phyloP scores from a whole-genome alignment of 495 filamentous ascomycete species.

The Penicillium longicatenatum region DNA sequence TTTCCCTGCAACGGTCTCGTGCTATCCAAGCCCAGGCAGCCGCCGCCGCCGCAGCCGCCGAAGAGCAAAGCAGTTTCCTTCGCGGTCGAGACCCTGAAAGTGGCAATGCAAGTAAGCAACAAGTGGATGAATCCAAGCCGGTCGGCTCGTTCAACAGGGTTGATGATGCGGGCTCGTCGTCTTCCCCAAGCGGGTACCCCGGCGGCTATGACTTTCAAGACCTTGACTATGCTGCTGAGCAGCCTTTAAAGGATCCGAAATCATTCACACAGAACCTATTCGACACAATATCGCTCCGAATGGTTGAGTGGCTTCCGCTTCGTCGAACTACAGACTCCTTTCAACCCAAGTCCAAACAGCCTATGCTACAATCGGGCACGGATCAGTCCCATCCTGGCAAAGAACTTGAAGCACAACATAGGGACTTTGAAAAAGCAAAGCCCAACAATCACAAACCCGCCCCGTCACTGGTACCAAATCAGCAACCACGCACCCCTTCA shows the following conservation, averaged over 20 bases:
- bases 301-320: conserved; percentile 78
- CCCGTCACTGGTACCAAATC: neutral
- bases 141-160: conserved; percentile 1
- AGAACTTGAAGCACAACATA: conserved; percentile 8
- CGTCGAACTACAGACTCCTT: conserved; percentile 33
- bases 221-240: conserved; percentile 38
- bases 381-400: conserved; percentile 19
- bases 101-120: neutral
- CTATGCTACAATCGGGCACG: neutral
- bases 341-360: conserved; percentile 14
- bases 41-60: conserved; percentile 3
- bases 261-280: conserved; percentile 85
- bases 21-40: conserved; percentile 22
- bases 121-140: neutral
- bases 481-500: conserved; percentile 36
- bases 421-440: conserved; percentile 13
- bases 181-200: neutral
- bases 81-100: neutral
- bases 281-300: conserved; percentile 72
- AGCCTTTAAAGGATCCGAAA: conserved; percentile 71
- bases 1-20: conserved; percentile 34
- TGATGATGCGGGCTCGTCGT: neutral
- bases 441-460: conserved; percentile 8
- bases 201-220: conserved; percentile 20
- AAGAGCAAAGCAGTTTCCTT: conserved; percentile 1